Evolutionary conservation across 306 rosid genomes (phyloP).

Genomic region (Begonia peltatifolia): DNA sequence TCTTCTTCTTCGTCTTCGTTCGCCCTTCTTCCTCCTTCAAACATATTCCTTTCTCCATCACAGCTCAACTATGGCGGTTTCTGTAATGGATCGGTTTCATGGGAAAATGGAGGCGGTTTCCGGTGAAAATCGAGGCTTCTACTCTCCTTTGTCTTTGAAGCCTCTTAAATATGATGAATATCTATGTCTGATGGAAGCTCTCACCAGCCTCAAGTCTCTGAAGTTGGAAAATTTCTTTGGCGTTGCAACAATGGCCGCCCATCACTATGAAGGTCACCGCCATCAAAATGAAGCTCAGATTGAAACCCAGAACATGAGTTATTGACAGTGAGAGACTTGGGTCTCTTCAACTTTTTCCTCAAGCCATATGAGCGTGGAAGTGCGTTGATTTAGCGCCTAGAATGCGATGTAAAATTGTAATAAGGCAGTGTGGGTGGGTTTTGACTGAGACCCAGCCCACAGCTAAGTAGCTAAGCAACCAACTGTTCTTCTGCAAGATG

Average conservation of each 20-base stretch:
- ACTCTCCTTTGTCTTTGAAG: slow-evolving; percentile 45
- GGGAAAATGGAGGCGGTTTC: neutral
- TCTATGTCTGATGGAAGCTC: slow-evolving; percentile 57
- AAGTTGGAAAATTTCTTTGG: slow-evolving; percentile 84
- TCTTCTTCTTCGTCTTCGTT: slow-evolving; percentile 23
- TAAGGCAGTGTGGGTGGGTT: no score
- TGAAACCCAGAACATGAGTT: slow-evolving; percentile 17
- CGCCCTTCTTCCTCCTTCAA: slow-evolving; percentile 16
- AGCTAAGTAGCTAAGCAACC: no score
- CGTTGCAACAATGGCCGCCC: slow-evolving; percentile 47
- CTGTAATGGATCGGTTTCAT: slow-evolving; percentile 14
- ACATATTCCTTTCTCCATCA: slow-evolving; percentile 28
- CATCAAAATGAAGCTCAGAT: slow-evolving; percentile 23
- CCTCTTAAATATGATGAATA: slow-evolving; percentile 78
- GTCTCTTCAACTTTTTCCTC: no score
- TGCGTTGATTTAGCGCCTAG: no score
- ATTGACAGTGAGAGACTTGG: no score
- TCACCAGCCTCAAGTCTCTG: slow-evolving; percentile 50
- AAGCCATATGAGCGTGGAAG: no score
- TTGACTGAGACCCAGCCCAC: no score
- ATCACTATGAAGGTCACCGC: slow-evolving; percentile 46
- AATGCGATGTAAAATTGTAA: no score
- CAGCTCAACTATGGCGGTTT: slow-evolving; percentile 41
- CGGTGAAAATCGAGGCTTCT: slow-evolving; percentile 35
- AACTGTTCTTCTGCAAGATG: no score